Evolutionary conservation across 2,329 filamentous ascomycete species (phyloP), one percentile per base, ranked within the genome.

Genomic region (Ceratocystis harringtonii): DNA sequence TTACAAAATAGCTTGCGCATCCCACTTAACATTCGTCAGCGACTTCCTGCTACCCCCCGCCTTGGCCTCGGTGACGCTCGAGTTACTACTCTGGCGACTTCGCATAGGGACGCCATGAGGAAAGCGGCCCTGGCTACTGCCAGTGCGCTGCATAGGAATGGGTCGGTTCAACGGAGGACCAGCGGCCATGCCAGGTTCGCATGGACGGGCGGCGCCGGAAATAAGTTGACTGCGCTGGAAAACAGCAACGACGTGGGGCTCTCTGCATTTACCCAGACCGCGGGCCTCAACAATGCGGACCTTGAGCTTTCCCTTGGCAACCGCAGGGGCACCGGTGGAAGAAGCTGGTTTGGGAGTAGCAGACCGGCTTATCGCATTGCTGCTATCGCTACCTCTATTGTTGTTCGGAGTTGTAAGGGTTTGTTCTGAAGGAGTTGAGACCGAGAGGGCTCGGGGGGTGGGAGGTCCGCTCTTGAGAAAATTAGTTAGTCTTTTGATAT

Each of bases 211-310:
- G 12, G 92, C 89, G 65, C 89, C 87, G 0, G 94, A 97, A 65
- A 99, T 96, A 71, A 95, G 87, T 75, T 99, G 94, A 72, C 92
- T 96, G 74, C 90, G 89, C 74, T 99, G 94, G 72, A 97, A 99
- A 30, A 96, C 92, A 67, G 89, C 95, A 10, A 99, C 91, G 63
- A 96, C 90, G 72, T 99, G 99, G 1, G 94, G 94, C 71, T 96
- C 90, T 67, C 86, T 84, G 72, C 90, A 90, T 66, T 86, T 89
- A 68, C 88, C 83, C 63, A 99, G 77, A 8, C 89, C 90, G 71
- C 90, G 83, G 61, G 88, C 94, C 74, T 96, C 90, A 62, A 86
- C 81, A 65, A 99, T 94, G 73, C 89, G 91, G 71, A 99, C 89
- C 43, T 87, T 89, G 66, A 99, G 80, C 75, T 94, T 96, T 67